Evolutionary conservation across 768 basidiomycete species (phyloP).

Genomic region (Pulveroboletus ravenelii): DNA sequence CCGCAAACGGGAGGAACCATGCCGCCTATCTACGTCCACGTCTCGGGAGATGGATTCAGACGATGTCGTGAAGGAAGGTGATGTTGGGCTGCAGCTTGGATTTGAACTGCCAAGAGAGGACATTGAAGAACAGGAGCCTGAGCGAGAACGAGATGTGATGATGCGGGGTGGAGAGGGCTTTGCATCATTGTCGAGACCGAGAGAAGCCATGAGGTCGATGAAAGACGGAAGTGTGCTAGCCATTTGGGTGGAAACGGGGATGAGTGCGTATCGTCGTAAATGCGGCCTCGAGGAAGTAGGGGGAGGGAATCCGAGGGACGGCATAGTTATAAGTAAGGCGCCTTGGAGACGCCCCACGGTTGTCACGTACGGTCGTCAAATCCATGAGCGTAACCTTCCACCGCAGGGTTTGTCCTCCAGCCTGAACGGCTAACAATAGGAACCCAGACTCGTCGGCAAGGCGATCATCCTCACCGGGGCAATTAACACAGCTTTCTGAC

Average conservation of each 20-base stretch:
- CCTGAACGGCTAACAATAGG: constrained; percentile 35
- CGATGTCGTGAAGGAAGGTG: constrained; percentile 36
- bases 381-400: constrained; percentile 23
- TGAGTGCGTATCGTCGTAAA: constrained; percentile 13
- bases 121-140: constrained; percentile 44
- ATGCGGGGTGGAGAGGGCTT: constrained; percentile 30
- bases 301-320: constrained; percentile 2
- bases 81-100: constrained; percentile 27
- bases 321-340: constrained; percentile 28
- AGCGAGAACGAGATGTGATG: constrained; percentile 27
- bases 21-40: constrained; percentile 28
- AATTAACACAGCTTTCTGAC: constrained; percentile 17
- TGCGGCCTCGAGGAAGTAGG: constrained; percentile 12
- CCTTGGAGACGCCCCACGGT: constrained; percentile 37
- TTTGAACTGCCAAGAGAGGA: constrained; percentile 38
- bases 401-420: constrained; percentile 19
- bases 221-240: constrained; percentile 74
- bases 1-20: constrained; percentile 24
- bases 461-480: constrained; percentile 34
- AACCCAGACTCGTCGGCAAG: constrained; percentile 61
- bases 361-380: constrained; percentile 34
- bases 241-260: constrained; percentile 43
- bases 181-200: constrained; percentile 59
- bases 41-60: constrained; percentile 25
- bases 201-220: constrained; percentile 79